Base-by-base conservation (phyloP, 208 protist genomes). In the Leishmania gerbilli region DNA sequence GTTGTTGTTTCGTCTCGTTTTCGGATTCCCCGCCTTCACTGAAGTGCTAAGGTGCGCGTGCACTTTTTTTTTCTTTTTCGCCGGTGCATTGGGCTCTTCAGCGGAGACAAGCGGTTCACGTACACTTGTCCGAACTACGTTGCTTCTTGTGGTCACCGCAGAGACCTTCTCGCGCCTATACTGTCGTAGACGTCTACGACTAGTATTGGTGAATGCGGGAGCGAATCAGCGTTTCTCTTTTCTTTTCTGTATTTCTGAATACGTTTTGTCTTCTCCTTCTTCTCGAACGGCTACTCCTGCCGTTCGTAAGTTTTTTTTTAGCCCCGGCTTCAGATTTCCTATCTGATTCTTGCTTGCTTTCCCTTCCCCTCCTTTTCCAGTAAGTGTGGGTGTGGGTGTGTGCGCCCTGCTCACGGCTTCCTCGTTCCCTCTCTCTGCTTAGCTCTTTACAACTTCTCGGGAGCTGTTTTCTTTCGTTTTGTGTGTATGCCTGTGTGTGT, bases 1-100 rank as follows among this genome's bases (percentile, higher is more conserved):
- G 7, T 75, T 37, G 11, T 40, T 40, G 34, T 83, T 79, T n/a
- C 17, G 64, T 21, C 31, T 65, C 71, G 45, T 80, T 78, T 71
- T 68, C 68, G 76, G 1, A 76, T 55, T 81, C 62, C 15, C 65
- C 24, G 9, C 11, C 34, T 47, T 47, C 40, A 3, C 19, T 71
- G 24, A 47, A 8, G 7, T 49, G 15, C 21, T n/a, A 37, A n/a
- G 67, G 37, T 24, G 67, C 7, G 67, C 40, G 67, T 71, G 67
- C 40, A 37, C 34, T 1, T 42, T 24, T 71, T 71, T 24, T 3
- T 68, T 71, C 11, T 9, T 31, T 45, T 71, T 47, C 42, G 67
- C 15, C 40, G 11, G 67, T 47, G 37, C 40, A 47, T 47, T 2
- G 5, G 67, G 21, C 67, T 71, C 21, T 27, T 71, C 15, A 45